Base-by-base conservation (phyloP, 768 basidiomycete genomes). In the Amanita rimosa region DNA sequence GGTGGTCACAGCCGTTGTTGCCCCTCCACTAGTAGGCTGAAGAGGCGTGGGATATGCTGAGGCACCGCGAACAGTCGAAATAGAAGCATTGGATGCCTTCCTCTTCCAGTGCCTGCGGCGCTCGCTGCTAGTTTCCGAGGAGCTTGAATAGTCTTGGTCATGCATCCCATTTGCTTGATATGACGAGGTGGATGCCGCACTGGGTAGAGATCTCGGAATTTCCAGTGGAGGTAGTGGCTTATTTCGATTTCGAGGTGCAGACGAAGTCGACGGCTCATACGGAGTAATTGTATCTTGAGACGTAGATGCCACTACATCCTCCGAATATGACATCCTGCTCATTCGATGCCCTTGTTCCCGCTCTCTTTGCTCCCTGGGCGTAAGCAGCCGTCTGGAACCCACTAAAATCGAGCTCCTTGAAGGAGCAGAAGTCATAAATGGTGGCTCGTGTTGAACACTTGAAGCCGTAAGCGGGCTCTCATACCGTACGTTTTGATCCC, bases 1-100 rank as follows among this genome's bases (percentile, higher is more conserved):
- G 0, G 76, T 61, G 1, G 82, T 83, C 10, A 86, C 48, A 13
- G 80, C 81, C 14, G 83, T 87, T 33, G 84, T 85, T 1, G 81
- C 69, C 13, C 50, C 48, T 36, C 40, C 48, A 42, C 48, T 16
- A 35, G 33, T 42, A 6, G 44, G 50, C 49, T 71, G 76, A 0
- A 77, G 72, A 0, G 75, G 74, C 6, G 71, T 55, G 8, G 78
- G 69, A 42, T 76, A 73, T n/a, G 70, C 63, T 13, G 73, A 57
- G 44, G 42, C 33, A 14, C 51, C 60, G 9, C 63, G 62, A 43
- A 64, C 58, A 24, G 62, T 66, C 21, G 59, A 60, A 40, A 68
- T 62, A 3, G 79, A 79, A 17, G 60, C 51, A 4, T 53, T 55
- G 0, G 65, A 60, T 10, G 58, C 54, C 42, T 66, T 67, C 24